phyloP scores from a whole-genome alignment of 345 rosid species.

The Streptanthus diversifolius region DNA sequence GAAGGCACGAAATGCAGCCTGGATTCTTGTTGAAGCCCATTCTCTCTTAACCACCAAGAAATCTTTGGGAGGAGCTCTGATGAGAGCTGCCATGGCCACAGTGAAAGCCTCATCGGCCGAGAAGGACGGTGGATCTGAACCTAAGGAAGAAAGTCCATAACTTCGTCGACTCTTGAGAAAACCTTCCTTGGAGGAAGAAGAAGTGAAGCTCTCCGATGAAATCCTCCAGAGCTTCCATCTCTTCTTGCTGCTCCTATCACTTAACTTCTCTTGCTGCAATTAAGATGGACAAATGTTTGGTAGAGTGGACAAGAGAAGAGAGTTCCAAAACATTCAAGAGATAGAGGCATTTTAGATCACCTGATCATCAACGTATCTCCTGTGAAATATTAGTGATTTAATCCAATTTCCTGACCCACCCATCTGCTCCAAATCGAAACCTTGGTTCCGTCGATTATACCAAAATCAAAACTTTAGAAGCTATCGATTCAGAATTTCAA shows the following conservation, averaged over 20 bases:
- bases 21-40: slow-evolving; percentile 90
- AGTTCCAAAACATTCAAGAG: background rate
- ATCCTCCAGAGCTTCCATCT: slow-evolving; percentile 40
- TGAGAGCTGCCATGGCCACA: slow-evolving; percentile 72
- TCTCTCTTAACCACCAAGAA: slow-evolving; percentile 61
- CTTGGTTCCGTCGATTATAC: background rate
- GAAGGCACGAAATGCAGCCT: slow-evolving; percentile 79
- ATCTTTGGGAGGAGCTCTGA: slow-evolving; percentile 67
- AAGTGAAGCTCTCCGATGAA: slow-evolving; percentile 35
- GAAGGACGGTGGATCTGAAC: slow-evolving; percentile 35
- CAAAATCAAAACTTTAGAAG: slow-evolving; percentile 6
- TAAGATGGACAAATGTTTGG: background rate
- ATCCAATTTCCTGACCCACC: slow-evolving; percentile 40
- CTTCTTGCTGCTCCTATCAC: slow-evolving; percentile 34
- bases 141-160: slow-evolving; percentile 25
- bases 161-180: slow-evolving; percentile 28
- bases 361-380: slow-evolving; percentile 20
- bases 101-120: slow-evolving; percentile 46
- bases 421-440: slow-evolving; percentile 24
- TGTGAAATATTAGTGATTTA: slow-evolving; percentile 31
- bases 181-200: slow-evolving; percentile 28
- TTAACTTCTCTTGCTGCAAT: slow-evolving; percentile 18
- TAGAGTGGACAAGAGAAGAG: background rate
- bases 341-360: background rate
- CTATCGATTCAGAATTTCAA: background rate